Evolutionary conservation across 2,329 filamentous ascomycete species (phyloP), one percentile per base, ranked within the genome.

Genomic region (Talaromyces amestolkiae): DNA sequence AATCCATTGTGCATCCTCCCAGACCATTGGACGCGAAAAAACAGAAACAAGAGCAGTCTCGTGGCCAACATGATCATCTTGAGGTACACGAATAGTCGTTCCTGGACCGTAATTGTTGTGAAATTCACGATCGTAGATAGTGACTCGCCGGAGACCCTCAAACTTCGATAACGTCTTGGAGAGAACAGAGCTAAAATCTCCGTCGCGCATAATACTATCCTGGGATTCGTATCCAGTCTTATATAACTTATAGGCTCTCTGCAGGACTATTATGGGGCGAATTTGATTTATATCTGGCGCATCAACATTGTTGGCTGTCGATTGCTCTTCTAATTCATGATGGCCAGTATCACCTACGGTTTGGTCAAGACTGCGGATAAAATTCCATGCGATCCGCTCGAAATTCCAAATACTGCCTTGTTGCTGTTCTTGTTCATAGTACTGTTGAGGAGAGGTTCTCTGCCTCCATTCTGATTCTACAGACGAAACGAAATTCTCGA

Each of bases 21-120:
- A 63, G 7, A 45, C 37, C 61, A 63, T 56, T 15, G 61, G 47
- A 33, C 35, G 51, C 19, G 61, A 56, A 19, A 63, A 63, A 31
- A 56, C 37, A 9, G 35, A 6, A 10, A 63, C 37, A 33, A 63
- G 61, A 43, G 61, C 49, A 19, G 19, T 19, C 13, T 56, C 49
- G n/a, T 63, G 61, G 24, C 22, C 61, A 5, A 8, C n/a, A 45
- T 45, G 17, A 17, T 56, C n/a, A 37, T 56, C 31, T 22, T 22
- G 51, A 3, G 51, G 31, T 56, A 63, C 17, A 15, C 17, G 2
- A n/a, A 22, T 56, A 4, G 2, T 9, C 6, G 1, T 22, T 27
- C 35, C 49, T 33, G 49, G 49, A 3, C n/a, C 11, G 3, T 22
- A 43, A 8, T 56, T 45, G 37, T 49, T 63, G 19, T 27, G 1